These are phyloP conservation scores for Paraglomus occultum DNA, from an alignment of 192 early-diverging fungal genomes.

Conservation along the genomic window DNA sequence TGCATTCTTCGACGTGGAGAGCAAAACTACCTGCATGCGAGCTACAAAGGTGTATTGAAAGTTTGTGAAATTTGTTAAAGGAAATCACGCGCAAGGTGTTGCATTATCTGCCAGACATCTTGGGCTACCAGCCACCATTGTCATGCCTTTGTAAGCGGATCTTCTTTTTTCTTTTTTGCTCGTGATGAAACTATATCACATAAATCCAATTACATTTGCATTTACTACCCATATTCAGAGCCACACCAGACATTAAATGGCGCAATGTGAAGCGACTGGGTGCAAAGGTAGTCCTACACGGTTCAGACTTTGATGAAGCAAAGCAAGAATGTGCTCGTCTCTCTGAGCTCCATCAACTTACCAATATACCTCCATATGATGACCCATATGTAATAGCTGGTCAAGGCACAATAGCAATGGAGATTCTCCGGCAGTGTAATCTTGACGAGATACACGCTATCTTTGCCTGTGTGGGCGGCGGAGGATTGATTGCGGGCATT, in stretches of 20 bases:
- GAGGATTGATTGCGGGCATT: constrained; percentile 91
- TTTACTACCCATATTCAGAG: constrained; percentile 9
- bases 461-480: constrained; percentile 92
- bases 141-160: constrained; percentile 79
- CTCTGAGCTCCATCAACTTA: constrained; percentile 63
- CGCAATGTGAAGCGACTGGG: constrained; percentile 89
- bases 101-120: constrained; percentile 90
- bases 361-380: constrained; percentile 97
- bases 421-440: constrained; percentile 70
- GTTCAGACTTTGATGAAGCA: constrained; percentile 94
- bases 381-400: constrained; percentile 99
- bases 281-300: constrained; percentile 83
- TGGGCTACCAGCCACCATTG: constrained; percentile 91
- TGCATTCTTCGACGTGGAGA: too few relatives aligned
- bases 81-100: constrained; percentile 98
- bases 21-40: too few relatives aligned
- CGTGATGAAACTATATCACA: neutral
- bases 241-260: constrained; percentile 82
- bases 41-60: too few relatives aligned
- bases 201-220: neutral
- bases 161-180: neutral
- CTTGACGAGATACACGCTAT: constrained; percentile 76
- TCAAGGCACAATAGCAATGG: constrained; percentile 94
- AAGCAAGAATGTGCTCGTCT: constrained; percentile 83
- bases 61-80: constrained; percentile 27